These are phyloP conservation scores for Aspergillus campestris DNA, from an alignment of 495 filamentous ascomycete genomes.

Conservation along the genomic window DNA sequence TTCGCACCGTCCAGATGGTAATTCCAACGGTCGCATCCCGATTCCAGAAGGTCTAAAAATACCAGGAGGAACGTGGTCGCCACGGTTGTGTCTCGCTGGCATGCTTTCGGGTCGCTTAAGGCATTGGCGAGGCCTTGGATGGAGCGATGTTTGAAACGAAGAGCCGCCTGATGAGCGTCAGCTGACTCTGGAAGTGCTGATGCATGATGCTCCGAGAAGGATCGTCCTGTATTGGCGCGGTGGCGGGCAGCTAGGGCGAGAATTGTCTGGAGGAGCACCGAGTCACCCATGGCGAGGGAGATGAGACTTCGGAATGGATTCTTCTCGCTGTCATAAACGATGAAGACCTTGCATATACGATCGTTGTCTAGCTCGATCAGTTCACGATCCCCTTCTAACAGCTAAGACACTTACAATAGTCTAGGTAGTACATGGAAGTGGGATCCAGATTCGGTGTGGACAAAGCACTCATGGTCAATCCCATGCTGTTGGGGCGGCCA, in stretches of 20 bases:
- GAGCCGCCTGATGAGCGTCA: conserved; percentile 30
- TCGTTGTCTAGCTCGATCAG: conserved; percentile 27
- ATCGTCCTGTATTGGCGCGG: conserved; percentile 26
- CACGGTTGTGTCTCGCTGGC: conserved; percentile 28
- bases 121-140: conserved; percentile 33
- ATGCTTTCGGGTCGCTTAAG: conserved; percentile 10
- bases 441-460: conserved; percentile 19
- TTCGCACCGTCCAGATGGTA: conserved; percentile 43
- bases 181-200: neutral
- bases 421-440: conserved; percentile 28
- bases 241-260: conserved; percentile 47
- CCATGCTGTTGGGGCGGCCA: neutral
- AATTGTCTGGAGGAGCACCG: conserved; percentile 38
- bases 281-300: conserved; percentile 32
- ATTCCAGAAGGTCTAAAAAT: conserved; percentile 47
- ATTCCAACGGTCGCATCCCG: conserved; percentile 43
- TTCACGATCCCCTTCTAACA: neutral
- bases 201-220: conserved; percentile 5
- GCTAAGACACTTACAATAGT: conserved; percentile 29
- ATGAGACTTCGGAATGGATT: conserved; percentile 47
- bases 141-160: conserved; percentile 40
- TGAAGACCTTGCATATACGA: conserved; percentile 42
- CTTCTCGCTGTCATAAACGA: conserved; percentile 41
- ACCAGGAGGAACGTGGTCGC: conserved; percentile 45
- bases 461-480: conserved; percentile 6